Conservation (phyloP, 2,329 filamentous ascomycete species). For the Nigrograna mackinnonii region DNA sequence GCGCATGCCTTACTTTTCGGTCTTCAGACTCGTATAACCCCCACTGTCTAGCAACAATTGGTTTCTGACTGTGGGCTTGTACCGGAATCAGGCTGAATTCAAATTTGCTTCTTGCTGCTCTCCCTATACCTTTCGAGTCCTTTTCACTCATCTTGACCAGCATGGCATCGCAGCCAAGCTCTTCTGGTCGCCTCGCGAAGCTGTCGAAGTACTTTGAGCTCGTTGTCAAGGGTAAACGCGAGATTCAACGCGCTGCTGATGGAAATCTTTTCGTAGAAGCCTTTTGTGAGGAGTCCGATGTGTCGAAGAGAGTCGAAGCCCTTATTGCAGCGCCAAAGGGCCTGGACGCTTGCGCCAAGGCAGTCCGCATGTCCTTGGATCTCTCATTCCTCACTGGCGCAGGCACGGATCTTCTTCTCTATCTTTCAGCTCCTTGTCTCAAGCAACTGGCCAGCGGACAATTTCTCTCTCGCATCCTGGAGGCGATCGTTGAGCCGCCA, state of each 20-base stretch:
- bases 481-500: slow-evolving; percentile 54
- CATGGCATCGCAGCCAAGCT: slow-evolving; percentile 15
- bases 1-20: no score
- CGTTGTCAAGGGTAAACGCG: slow-evolving; percentile 44
- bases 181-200: slow-evolving; percentile 26
- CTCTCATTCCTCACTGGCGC: slow-evolving; percentile 49
- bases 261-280: slow-evolving; percentile 55
- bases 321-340: slow-evolving; percentile 28
- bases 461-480: slow-evolving; percentile 52
- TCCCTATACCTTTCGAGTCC: background rate
- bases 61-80: background rate
- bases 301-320: slow-evolving; percentile 41
- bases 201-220: slow-evolving; percentile 45
- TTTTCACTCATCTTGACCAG: background rate
- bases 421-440: slow-evolving; percentile 47
- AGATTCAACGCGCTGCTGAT: slow-evolving; percentile 42
- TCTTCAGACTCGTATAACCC: background rate
- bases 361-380: slow-evolving; percentile 50
- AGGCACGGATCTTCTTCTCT: slow-evolving; percentile 35
- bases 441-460: slow-evolving; percentile 56
- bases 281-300: slow-evolving; percentile 47
- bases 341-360: slow-evolving; percentile 40
- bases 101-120: background rate
- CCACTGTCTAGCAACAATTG: background rate
- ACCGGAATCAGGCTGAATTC: background rate